A percentile compares a stretch with the other conserved stretches of the same genome.
phyloP scores from a whole-genome alignment of 1,139 yeast genomes.

The Pichia cactophila region DNA sequence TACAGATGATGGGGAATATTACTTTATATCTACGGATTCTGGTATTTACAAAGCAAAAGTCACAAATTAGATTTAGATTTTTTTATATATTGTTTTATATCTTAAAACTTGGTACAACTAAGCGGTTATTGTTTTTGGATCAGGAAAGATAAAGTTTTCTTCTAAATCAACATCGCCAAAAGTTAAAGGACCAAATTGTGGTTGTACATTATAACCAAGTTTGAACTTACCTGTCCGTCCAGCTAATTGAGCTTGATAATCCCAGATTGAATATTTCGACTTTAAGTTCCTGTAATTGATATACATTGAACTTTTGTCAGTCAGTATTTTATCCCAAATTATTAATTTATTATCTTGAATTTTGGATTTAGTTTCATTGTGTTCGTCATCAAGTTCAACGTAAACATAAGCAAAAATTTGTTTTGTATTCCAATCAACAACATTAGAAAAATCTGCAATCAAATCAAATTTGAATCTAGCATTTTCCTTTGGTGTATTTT shows the following conservation, averaged over 20 bases:
- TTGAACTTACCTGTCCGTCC: constrained; percentile 62
- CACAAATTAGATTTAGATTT: neutral
- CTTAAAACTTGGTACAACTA: neutral
- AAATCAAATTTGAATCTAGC: constrained; percentile 66
- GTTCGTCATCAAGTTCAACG: constrained; percentile 58
- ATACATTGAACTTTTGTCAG: constrained; percentile 48
- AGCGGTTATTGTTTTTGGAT: neutral
- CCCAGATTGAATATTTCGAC: constrained; percentile 86
- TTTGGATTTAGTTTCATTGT: constrained; percentile 30
- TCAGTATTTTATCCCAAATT: constrained; percentile 84
- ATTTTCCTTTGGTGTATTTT: constrained; percentile 74
- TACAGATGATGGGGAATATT: neutral
- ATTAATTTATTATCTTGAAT: constrained; percentile 48
- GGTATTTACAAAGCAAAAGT: neutral
- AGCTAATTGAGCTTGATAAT: constrained; percentile 59
- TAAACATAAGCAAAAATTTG: constrained; percentile 86
- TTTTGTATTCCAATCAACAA: constrained; percentile 96
- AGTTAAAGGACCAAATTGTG: constrained; percentile 72
- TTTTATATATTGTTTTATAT: neutral
- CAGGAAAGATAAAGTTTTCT: constrained; percentile 28
- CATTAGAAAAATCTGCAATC: constrained; percentile 56
- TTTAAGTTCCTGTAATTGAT: constrained; percentile 45
- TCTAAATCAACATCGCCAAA: constrained; percentile 54
- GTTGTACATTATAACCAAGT: constrained; percentile 90
- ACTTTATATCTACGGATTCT: neutral